Conservation (phyloP, 2,329 filamentous ascomycete genomes). For the Sphaceloma murrayae region DNA sequence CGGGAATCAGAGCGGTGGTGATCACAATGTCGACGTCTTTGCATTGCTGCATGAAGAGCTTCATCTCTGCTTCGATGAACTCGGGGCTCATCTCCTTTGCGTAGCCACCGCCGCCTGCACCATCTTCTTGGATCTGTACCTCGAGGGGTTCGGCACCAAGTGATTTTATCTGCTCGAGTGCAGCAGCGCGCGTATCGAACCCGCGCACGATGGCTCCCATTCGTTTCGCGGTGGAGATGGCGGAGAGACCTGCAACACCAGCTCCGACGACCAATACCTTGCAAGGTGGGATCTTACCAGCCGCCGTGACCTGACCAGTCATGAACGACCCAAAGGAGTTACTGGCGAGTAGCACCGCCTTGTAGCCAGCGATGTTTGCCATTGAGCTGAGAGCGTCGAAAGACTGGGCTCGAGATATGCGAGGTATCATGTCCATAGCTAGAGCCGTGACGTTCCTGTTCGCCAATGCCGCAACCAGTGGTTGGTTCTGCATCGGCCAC, state of each 20-base stretch:
- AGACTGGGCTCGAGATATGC: slow-evolving; percentile 78
- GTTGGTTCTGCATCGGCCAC: slow-evolving; percentile 67
- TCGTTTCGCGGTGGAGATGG: slow-evolving; percentile 75
- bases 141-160: slow-evolving; percentile 85
- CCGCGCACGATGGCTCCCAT: slow-evolving; percentile 84
- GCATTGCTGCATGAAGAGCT: slow-evolving; percentile 78
- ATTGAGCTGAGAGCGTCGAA: slow-evolving; percentile 84
- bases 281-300: slow-evolving; percentile 80
- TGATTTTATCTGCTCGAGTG: slow-evolving; percentile 80
- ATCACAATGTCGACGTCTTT: slow-evolving; percentile 86
- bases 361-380: slow-evolving; percentile 92
- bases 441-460: slow-evolving; percentile 64
- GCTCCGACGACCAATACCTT: slow-evolving; percentile 87
- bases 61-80: slow-evolving; percentile 89
- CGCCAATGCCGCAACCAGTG: slow-evolving; percentile 63
- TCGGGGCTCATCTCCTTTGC: slow-evolving; percentile 92
- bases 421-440: slow-evolving; percentile 87
- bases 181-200: slow-evolving; percentile 83
- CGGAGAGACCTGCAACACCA: slow-evolving; percentile 78
- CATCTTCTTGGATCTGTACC: slow-evolving; percentile 75
- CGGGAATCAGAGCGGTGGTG: slow-evolving; percentile 84
- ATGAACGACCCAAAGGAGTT: slow-evolving; percentile 83
- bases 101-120: slow-evolving; percentile 75
- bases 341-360: slow-evolving; percentile 79
- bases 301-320: slow-evolving; percentile 82